These are phyloP conservation scores for Curvularia hawaiiensis DNA, from an alignment of 2,329 filamentous ascomycete genomes.

Conservation along the genomic window DNA sequence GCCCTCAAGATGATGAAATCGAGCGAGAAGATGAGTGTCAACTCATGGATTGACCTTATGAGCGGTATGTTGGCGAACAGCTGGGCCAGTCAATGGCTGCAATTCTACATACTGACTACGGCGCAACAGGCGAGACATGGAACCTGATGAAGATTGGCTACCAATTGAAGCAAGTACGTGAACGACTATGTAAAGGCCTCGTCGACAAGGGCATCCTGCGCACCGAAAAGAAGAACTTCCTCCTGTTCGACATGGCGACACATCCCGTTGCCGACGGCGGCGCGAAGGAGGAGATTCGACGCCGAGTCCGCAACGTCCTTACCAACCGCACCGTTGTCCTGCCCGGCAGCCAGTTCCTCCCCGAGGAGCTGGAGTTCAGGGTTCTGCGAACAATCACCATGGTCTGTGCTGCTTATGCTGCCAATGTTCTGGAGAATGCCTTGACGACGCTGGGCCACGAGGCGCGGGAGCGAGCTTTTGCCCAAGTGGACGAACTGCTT, in stretches of 20 bases:
- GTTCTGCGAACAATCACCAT: slow-evolving; percentile 91
- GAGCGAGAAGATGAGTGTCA: slow-evolving; percentile 99
- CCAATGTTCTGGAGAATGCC: slow-evolving; percentile 98
- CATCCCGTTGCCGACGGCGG: slow-evolving; percentile 95
- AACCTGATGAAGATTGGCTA: slow-evolving; percentile 99
- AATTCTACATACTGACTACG: slow-evolving; percentile 24
- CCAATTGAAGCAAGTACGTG: slow-evolving; percentile 98
- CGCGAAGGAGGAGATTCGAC: slow-evolving; percentile 96
- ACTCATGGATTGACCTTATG: slow-evolving; percentile 98
- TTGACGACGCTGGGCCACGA: slow-evolving; percentile 92
- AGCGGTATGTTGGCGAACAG: slow-evolving; percentile 68
- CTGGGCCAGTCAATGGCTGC: neutral
- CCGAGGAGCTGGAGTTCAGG: slow-evolving; percentile 92
- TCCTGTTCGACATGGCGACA: slow-evolving; percentile 99
- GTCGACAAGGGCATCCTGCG: slow-evolving; percentile 98
- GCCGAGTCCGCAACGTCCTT: slow-evolving; percentile 88
- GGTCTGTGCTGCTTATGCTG: slow-evolving; percentile 97
- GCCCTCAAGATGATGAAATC: slow-evolving; percentile 99
- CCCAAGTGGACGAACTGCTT: slow-evolving; percentile 93
- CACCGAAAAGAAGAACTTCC: slow-evolving; percentile 98
- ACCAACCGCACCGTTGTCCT: slow-evolving; percentile 94
- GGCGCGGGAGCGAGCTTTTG: slow-evolving; percentile 90
- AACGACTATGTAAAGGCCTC: slow-evolving; percentile 93
- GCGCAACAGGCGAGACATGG: slow-evolving; percentile 86
- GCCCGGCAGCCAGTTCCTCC: slow-evolving; percentile 83